A percentile compares a stretch with the other conserved stretches of the same genome.
These are phyloP conservation scores for Diutina rugosa DNA, from an alignment of 1,139 yeast genomes.

Conservation along the genomic window DNA sequence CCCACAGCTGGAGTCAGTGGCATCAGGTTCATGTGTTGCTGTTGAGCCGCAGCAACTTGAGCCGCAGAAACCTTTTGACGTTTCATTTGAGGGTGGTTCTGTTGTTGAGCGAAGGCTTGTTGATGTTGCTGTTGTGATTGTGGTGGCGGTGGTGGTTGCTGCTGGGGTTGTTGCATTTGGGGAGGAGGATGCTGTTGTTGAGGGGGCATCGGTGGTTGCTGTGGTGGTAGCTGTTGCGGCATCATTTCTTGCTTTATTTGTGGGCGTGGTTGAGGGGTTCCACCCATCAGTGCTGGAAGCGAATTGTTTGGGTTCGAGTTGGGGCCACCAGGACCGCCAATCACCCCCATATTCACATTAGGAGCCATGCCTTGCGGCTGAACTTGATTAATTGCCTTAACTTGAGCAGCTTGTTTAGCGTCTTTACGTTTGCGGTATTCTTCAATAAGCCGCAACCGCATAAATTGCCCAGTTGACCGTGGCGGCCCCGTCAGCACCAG, in stretches of 20 bases:
- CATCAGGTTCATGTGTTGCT: constrained; percentile 4
- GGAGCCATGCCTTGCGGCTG: constrained; percentile 13
- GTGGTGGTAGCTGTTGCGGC: constrained; percentile 9
- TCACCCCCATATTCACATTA: constrained; percentile 16
- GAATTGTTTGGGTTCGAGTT: not conserved
- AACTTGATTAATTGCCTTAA: constrained; percentile 12
- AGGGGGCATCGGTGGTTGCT: constrained; percentile 7
- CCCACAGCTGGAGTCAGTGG: not conserved
- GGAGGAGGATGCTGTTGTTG: constrained; percentile 2
- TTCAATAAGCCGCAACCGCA: constrained; percentile 35
- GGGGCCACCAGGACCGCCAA: not conserved
- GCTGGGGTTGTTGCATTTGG: constrained; percentile 13
- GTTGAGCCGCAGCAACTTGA: not conserved
- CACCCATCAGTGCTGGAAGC: not conserved
- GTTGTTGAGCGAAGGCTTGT: constrained; percentile 5
- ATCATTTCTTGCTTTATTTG: constrained; percentile 4
- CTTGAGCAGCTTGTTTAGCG: constrained; percentile 24
- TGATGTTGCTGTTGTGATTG: constrained; percentile 11
- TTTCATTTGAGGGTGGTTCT: constrained; percentile 2
- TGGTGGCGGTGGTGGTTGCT: constrained; percentile 7
- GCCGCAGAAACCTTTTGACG: constrained; percentile 1
- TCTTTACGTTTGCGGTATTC: constrained; percentile 34
- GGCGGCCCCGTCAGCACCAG: constrained; percentile 5
- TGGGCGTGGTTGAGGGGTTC: not conserved
- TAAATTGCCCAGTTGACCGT: constrained; percentile 19